Conservation (phyloP, 169 alveolate species). For the Plasmodium billcollinsi region DNA sequence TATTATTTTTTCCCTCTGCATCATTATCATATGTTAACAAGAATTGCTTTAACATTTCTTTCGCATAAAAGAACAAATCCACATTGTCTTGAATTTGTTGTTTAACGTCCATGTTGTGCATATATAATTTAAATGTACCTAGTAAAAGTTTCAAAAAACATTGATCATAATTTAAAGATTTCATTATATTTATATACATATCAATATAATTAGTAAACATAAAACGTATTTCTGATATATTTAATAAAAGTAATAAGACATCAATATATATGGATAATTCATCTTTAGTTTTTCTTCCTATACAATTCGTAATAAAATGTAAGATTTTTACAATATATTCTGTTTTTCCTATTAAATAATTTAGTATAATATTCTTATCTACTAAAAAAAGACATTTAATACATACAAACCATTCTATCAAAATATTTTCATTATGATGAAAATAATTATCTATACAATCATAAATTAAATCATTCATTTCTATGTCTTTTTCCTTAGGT, state of each 20-base stretch:
- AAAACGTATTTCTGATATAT: conserved; percentile 59
- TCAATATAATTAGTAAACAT: conserved; percentile 55
- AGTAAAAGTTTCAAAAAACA: conserved; percentile 44
- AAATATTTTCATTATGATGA: conserved; percentile 13
- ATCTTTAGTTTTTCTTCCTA: conserved; percentile 44
- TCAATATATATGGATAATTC: conserved; percentile 34
- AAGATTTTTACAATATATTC: conserved; percentile 36
- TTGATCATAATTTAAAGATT: conserved; percentile 42
- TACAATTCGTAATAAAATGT: conserved; percentile 35
- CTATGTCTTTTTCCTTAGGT: conserved; percentile 67
- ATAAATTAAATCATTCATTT: conserved; percentile 49
- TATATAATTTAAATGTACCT: conserved; percentile 53
- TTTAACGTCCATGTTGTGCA: conserved; percentile 58
- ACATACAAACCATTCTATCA: conserved; percentile 48
- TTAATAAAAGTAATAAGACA: conserved; percentile 35
- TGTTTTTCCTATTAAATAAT: conserved; percentile 56
- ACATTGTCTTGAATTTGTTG: conserved; percentile 15
- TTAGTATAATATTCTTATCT: conserved; percentile 50
- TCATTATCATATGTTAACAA: conserved; percentile 10
- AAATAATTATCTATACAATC: conserved; percentile 58
- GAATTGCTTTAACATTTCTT: conserved; percentile 60
- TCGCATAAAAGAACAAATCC: conserved; percentile 49
- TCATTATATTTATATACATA: conserved; percentile 29
- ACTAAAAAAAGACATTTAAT: conserved; percentile 69
- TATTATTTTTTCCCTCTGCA: neutral